Conservation (phyloP, 2,329 filamentous ascomycete genomes). For the Aspergillus phoenicis region DNA sequence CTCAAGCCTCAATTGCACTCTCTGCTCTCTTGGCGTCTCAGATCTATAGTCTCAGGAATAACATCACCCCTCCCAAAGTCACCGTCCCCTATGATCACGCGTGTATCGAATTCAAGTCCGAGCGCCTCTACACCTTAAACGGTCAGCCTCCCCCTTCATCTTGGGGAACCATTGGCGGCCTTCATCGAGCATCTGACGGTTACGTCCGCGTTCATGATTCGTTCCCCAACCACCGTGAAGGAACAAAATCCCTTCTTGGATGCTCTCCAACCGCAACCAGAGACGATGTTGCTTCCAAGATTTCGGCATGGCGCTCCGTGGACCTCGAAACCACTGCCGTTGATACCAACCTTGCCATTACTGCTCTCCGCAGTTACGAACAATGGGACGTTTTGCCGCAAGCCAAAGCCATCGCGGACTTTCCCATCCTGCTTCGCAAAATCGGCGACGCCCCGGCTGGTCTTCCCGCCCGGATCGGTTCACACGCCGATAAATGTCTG, state of each 20-base stretch:
- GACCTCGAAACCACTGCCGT: slow-evolving; percentile 54
- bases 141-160: slow-evolving; percentile 33
- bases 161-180: slow-evolving; percentile 53
- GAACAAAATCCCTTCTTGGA: slow-evolving; percentile 49
- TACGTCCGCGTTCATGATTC: slow-evolving; percentile 59
- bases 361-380: slow-evolving; percentile 52
- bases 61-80: slow-evolving; percentile 38
- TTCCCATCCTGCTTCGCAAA: slow-evolving; percentile 51
- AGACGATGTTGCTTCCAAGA: slow-evolving; percentile 43
- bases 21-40: slow-evolving; percentile 55
- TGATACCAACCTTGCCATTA: slow-evolving; percentile 48
- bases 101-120: slow-evolving; percentile 56
- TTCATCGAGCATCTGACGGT: slow-evolving; percentile 56
- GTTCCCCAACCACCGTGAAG: slow-evolving; percentile 55
- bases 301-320: slow-evolving; percentile 45
- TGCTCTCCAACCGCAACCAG: slow-evolving; percentile 38
- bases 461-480: slow-evolving; percentile 17
- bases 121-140: slow-evolving; percentile 52
- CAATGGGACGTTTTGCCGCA: slow-evolving; percentile 58
- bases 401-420: slow-evolving; percentile 46
- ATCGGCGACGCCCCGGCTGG: slow-evolving; percentile 25
- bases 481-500: slow-evolving; percentile 37
- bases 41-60: slow-evolving; percentile 43
- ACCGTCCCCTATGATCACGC: slow-evolving; percentile 52
- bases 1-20: slow-evolving; percentile 55